These are phyloP conservation scores for Quercus phellos DNA, from an alignment of 331 rosid genomes.

Conservation along the genomic window DNA sequence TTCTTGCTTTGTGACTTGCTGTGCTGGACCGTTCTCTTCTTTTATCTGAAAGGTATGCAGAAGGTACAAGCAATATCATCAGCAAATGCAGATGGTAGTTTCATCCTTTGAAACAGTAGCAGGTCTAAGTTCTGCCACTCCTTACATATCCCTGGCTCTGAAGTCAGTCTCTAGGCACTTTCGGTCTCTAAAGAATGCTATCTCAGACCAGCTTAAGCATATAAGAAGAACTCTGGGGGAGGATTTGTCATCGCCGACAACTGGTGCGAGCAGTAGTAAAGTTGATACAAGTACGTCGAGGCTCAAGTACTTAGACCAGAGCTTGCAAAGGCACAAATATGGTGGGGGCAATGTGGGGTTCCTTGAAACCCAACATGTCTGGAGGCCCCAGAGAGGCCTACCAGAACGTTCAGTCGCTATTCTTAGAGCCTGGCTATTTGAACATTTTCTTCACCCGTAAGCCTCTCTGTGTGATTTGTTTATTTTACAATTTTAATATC, in stretches of 20 bases:
- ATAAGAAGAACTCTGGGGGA: constrained; percentile 48
- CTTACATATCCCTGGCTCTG: constrained; percentile 64
- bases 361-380: constrained; percentile 57
- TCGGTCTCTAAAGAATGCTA: constrained; percentile 47
- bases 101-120: constrained; percentile 80
- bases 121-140: constrained; percentile 77
- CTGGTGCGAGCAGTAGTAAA: constrained; percentile 28
- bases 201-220: constrained; percentile 60
- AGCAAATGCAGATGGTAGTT: constrained; percentile 92
- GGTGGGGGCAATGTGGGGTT: constrained; percentile 30
- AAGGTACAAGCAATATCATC: constrained; percentile 79
- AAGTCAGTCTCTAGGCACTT: constrained; percentile 63
- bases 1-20: background rate
- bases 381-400: constrained; percentile 96
- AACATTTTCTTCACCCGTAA: constrained; percentile 99
- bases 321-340: constrained; percentile 50
- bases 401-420: constrained; percentile 86
- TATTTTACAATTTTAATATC: background rate
- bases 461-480: constrained; percentile 13
- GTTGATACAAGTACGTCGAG: constrained; percentile 35
- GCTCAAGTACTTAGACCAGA: constrained; percentile 48
- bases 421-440: constrained; percentile 91
- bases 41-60: constrained; percentile 45
- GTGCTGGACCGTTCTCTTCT: background rate
- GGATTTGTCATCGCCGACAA: constrained; percentile 36